Evolutionary conservation across 2,329 filamentous ascomycete genomes (phyloP).

Genomic region (Fusarium sulawesiense): DNA sequence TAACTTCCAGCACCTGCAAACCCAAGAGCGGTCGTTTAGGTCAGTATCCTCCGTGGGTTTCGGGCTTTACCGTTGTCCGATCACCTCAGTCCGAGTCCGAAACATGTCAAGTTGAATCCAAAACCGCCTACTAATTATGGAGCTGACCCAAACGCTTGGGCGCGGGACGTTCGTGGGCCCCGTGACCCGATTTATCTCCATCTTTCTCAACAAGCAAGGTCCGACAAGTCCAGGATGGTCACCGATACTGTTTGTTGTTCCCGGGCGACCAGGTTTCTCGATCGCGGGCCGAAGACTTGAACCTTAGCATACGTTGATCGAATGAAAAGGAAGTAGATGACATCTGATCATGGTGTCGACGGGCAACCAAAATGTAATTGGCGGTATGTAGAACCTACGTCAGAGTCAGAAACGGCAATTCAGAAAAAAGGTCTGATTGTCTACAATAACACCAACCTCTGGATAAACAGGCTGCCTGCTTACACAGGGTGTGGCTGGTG

Average conservation of each 20-base stretch:
- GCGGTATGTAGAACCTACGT: conserved; percentile 22
- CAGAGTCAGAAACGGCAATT: conserved; percentile 1
- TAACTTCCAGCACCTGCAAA: not conserved
- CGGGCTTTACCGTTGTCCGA: conserved; percentile 19
- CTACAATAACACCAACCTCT: conserved; percentile 1
- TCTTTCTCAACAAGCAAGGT: conserved; percentile 20
- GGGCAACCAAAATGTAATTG: not conserved
- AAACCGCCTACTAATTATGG: conserved; percentile 11
- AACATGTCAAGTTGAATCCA: conserved; percentile 15
- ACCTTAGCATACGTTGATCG: conserved; percentile 32
- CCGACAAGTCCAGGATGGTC: conserved; percentile 7
- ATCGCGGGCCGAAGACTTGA: conserved; percentile 25
- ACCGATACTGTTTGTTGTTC: conserved; percentile 17
- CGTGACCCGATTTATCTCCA: conserved; percentile 27
- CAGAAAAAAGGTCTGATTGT: conserved; percentile 10
- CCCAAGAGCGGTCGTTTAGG: not conserved
- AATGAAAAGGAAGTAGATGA: conserved; percentile 11
- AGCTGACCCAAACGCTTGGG: conserved; percentile 29
- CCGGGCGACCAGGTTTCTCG: conserved; percentile 13
- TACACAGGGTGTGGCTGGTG: conserved; percentile 21
- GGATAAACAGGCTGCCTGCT: conserved; percentile 7
- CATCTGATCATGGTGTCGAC: conserved; percentile 16
- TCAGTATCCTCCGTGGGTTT: not conserved
- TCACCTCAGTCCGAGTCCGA: conserved; percentile 6
- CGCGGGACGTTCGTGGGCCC: conserved; percentile 28